These are phyloP conservation scores for Venturia effusa DNA, from an alignment of 2,329 filamentous ascomycete genomes.

Conservation along the genomic window DNA sequence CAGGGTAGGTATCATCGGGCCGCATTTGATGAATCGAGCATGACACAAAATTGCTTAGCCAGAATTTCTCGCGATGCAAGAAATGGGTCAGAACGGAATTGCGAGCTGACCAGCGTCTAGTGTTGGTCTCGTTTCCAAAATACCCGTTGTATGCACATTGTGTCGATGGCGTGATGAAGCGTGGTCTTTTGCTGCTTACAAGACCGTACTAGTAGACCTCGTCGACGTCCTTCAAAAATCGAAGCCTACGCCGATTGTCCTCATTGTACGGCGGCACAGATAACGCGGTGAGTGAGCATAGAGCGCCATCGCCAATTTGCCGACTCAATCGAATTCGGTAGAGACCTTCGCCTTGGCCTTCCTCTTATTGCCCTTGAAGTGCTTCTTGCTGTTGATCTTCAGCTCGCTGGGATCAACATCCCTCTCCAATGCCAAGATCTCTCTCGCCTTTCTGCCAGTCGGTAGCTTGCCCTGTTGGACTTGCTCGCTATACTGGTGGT, in stretches of 20 bases:
- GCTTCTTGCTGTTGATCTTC: conserved; percentile 63
- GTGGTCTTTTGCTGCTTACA: background rate
- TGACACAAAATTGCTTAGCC: too few species aligned
- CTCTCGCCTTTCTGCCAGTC: conserved; percentile 70
- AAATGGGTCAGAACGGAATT: too few species aligned
- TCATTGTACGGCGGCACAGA: background rate
- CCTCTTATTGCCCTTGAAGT: conserved; percentile 57
- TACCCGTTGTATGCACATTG: background rate
- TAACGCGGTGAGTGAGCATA: background rate
- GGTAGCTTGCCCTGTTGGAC: conserved; percentile 58
- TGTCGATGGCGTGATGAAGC: background rate
- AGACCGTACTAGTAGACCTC: too few species aligned
- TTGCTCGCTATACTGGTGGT: conserved; percentile 78
- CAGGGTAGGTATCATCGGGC: too few species aligned
- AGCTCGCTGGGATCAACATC: conserved; percentile 75
- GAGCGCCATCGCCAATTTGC: background rate
- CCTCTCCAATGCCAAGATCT: conserved; percentile 73
- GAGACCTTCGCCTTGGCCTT: conserved; percentile 9
- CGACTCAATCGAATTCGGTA: background rate
- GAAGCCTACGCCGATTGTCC: background rate
- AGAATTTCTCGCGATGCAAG: too few species aligned
- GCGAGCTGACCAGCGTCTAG: background rate
- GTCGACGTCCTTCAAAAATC: background rate
- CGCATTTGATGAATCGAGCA: too few species aligned
- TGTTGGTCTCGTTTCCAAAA: background rate